These are phyloP conservation scores for Suillus americanus DNA, from an alignment of 768 basidiomycete species.

Conservation along the genomic window DNA sequence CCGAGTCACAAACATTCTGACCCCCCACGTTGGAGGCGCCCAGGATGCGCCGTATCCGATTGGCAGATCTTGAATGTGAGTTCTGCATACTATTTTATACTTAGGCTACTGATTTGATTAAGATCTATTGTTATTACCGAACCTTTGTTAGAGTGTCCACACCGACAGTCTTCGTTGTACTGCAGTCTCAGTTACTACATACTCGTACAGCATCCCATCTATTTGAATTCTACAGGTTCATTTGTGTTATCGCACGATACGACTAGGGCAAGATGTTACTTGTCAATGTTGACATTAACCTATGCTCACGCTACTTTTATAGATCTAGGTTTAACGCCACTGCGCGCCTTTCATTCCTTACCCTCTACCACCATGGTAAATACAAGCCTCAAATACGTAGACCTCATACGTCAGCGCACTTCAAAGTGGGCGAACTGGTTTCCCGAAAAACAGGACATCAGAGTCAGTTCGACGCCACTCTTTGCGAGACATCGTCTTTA, in stretches of 20 bases:
- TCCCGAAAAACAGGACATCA: conserved; percentile 29
- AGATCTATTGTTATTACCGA: not conserved
- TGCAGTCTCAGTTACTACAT: not conserved
- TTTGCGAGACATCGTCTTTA: not conserved
- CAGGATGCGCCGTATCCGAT: not conserved
- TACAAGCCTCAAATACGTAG: conserved; percentile 28
- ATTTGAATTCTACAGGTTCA: not conserved
- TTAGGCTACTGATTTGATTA: not conserved
- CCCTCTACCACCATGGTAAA: not conserved
- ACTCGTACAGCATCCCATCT: not conserved
- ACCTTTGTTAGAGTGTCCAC: not conserved
- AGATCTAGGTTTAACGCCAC: not conserved
- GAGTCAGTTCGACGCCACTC: conserved; percentile 19
- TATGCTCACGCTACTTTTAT: not conserved
- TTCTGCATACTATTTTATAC: not conserved
- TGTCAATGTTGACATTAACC: not conserved
- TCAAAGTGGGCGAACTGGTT: conserved; percentile 41
- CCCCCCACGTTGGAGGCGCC: not conserved
- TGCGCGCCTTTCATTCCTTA: not conserved
- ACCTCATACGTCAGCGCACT: conserved; percentile 29
- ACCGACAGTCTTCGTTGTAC: not conserved
- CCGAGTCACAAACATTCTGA: not conserved
- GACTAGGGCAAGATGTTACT: not conserved
- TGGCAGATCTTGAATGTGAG: not conserved
- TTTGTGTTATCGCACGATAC: not conserved